Percentiles rank a stretch among this genome's conserved stretches.
Evolutionary conservation across 1,139 yeast species (phyloP).

Genomic region (Zygosaccharomyces pseudobailii): DNA sequence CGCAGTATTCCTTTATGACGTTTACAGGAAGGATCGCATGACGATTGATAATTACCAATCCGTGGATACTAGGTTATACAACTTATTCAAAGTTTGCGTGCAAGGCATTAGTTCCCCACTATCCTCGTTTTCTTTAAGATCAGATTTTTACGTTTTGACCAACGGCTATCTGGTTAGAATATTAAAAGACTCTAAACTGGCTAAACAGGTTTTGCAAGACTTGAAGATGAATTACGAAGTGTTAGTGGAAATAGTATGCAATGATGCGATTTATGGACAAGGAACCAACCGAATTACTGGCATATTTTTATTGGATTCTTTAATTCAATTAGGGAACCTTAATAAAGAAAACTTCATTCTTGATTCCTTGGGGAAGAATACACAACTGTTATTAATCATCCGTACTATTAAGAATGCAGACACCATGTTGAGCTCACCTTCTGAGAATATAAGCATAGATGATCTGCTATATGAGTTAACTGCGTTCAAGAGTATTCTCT

Average conservation of each 20-base stretch:
- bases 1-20: slow-evolving; percentile 64
- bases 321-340: slow-evolving; percentile 55
- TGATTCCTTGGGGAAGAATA: slow-evolving; percentile 58
- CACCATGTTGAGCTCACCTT: slow-evolving; percentile 43
- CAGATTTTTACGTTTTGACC: slow-evolving; percentile 72
- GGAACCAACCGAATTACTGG: slow-evolving; percentile 77
- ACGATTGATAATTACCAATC: slow-evolving; percentile 37
- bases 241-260: slow-evolving; percentile 60
- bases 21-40: slow-evolving; percentile 47
- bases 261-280: slow-evolving; percentile 77
- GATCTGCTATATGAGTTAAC: slow-evolving; percentile 65
- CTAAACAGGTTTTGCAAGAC: slow-evolving; percentile 47
- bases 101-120: slow-evolving; percentile 67
- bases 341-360: slow-evolving; percentile 53
- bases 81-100: slow-evolving; percentile 68
- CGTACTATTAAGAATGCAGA: slow-evolving; percentile 68
- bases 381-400: slow-evolving; percentile 59
- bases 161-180: slow-evolving; percentile 60
- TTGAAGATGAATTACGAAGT: slow-evolving; percentile 57
- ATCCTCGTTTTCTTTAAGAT: slow-evolving; percentile 62
- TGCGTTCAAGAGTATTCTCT: slow-evolving; percentile 67
- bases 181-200: slow-evolving; percentile 38
- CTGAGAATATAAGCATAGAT: slow-evolving; percentile 44
- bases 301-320: slow-evolving; percentile 62
- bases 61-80: slow-evolving; percentile 47